Evolutionary conservation across 768 basidiomycete species (phyloP), one percentile per base, ranked within the genome.

Genomic region (Tricholoma saponaceum): DNA sequence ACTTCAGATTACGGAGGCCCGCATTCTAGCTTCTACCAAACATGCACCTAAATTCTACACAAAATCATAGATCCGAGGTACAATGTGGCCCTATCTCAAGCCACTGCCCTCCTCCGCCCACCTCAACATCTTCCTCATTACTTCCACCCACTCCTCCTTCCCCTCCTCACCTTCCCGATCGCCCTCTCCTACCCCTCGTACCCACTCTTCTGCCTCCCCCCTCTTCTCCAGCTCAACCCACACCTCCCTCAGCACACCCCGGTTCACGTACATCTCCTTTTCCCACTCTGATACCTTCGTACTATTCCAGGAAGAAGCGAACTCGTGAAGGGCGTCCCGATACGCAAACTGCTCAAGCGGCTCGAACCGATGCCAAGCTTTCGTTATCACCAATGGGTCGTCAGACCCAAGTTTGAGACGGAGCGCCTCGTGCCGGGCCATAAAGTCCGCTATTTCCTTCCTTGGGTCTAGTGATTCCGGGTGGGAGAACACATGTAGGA

Each of bases 331-430:
- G n/a, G 71, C 73, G 52, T 87, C 84, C 16, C 86, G 80, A 67
- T 93, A 92, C 22, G 78, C 75, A 69, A 83, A 92, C 64, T 89
- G 88, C 55, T 85, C 81, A 43, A 73, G 59, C 3, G 69, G 71
- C 26, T 71, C 69, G 57, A 88, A 76, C 14, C 72, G 70, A 65
- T 83, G 78, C 87, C 87, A 92, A 10, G 66, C 66, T 54, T 81
- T 81, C 22, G 83, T 74, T 32, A 90, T 75, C 26, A 60, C 66
- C 13, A 65, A 5, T 10, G 75, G 69, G 50, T 74, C 62, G 35
- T 76, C 70, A 9, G 53, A 44, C 32, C 75, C 55, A 5, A 67
- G 54, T 68, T 65, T 25, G 44, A 60, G 9, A 41, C 69, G 70
- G 25, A 88, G 73, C 3, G 69, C 62, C 37, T 77, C 74, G 55